Base-by-base conservation (phyloP, 768 basidiomycete genomes). In the Suillus spraguei region DNA sequence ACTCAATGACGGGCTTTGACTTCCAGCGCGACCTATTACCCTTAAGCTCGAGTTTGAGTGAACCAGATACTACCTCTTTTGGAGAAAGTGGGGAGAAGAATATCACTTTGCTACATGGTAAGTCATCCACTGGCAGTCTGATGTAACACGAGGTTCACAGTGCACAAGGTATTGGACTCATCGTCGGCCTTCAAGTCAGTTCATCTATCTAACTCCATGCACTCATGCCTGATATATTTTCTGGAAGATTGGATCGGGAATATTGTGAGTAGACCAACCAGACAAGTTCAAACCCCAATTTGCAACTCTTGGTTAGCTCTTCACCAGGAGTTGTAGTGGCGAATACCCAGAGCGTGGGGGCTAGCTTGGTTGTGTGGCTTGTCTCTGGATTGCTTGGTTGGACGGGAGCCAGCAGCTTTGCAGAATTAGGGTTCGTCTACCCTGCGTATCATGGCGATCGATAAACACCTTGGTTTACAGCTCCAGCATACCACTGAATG, bases 381-480 rank as follows among this genome's bases (percentile, higher is more conserved):
- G 79, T 83, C 3, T 89, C 92, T 61, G 97, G 95, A 7, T 60
- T 96, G 28, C 79, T 99, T 11, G 93, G 86, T 7, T 98, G 96
- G 97, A 97, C 97, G 4, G 97, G 97, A 22, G 95, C 94, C 33
- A 95, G 92, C 74, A 95, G 92, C 72, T 97, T 89, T 72, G 94
- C 94, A 10, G 95, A 97, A 75, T 81, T 97, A 63, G 97, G 96
- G 59, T 89, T 89, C 49, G 91, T 17, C 77, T 53, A 9, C 44
- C 20, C 36, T 46, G 2, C 14, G 20, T 55, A 0, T n/a, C 8
- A 39, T 3, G 11, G 24, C 11, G 6, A 22, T 39, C 3, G 2
- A 24, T 55, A 24, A 64, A 59, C 20, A 32, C 32, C n/a, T 38
- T 6, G 50, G 20, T 10, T 17, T 42, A 24, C 17, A 75, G 74